phyloP scores from a whole-genome alignment of 805 yeast species.

The Zygosaccharomyces bisporus region DNA sequence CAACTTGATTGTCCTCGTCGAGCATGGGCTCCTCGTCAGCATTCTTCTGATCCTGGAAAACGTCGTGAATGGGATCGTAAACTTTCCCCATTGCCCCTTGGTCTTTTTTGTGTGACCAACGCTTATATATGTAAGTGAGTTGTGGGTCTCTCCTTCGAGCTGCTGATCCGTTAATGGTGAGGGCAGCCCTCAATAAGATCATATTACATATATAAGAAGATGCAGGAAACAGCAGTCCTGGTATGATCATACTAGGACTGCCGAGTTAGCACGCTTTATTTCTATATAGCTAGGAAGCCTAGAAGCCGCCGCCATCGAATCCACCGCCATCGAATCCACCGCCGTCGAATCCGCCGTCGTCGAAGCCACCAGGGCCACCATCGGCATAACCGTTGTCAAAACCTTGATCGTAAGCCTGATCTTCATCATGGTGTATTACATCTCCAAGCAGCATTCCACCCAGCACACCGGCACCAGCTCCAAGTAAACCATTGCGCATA shows the following conservation, averaged over 20 bases:
- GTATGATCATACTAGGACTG: neutral
- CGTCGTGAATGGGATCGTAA: constrained; percentile 38
- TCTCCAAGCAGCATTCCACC: constrained; percentile 56
- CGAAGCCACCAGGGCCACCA: constrained; percentile 24
- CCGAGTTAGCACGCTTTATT: too few species aligned
- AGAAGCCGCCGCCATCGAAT: constrained; percentile 5
- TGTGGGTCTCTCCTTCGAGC: neutral
- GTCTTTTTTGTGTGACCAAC: neutral
- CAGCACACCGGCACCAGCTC: constrained; percentile 57
- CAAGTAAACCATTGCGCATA: constrained; percentile 42
- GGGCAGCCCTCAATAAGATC: neutral
- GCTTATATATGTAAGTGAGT: neutral
- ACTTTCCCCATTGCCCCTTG: constrained; percentile 29
- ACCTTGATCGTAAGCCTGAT: constrained; percentile 22
- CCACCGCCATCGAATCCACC: constrained; percentile 27
- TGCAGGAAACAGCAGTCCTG: neutral
- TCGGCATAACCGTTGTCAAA: constrained; percentile 25
- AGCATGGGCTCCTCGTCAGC: neutral
- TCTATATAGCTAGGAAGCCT: neutral
- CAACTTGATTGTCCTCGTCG: constrained; percentile 17
- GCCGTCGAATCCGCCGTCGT: constrained; percentile 26
- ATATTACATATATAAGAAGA: neutral
- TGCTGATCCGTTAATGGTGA: constrained; percentile 1
- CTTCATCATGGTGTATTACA: constrained; percentile 36
- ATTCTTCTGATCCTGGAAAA: constrained; percentile 24